Percentiles rank a stretch among this genome's conserved stretches.
phyloP scores from a whole-genome alignment of 2,329 filamentous ascomycete genomes.

The Periglandula ipomoeae region DNA sequence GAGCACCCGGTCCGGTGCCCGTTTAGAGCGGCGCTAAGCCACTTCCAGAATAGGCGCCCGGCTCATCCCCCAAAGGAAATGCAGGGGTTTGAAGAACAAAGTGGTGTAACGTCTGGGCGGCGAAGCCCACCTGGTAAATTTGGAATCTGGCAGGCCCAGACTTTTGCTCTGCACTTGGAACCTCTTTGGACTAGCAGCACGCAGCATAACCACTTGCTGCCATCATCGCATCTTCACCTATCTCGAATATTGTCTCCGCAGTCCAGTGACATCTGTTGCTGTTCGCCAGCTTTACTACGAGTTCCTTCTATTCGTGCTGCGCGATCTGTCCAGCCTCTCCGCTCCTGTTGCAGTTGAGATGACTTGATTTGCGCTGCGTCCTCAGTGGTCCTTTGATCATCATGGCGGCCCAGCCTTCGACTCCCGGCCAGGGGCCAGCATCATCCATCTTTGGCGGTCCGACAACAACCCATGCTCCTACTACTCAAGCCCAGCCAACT shows the following conservation, averaged over 20 bases:
- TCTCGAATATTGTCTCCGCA: not conserved
- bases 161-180: not conserved
- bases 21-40: not conserved
- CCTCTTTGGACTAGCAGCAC: no score
- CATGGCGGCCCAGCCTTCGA: constrained; percentile 36
- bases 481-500: constrained; percentile 18
- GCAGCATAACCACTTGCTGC: not conserved
- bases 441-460: constrained; percentile 39
- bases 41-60: not conserved
- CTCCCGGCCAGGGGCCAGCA: constrained; percentile 30
- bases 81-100: not conserved
- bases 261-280: not conserved
- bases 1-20: constrained; percentile 3
- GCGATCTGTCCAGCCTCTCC: not conserved
- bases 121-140: not conserved
- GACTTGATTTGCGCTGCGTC: constrained; percentile 3
- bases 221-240: constrained; percentile 1
- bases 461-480: constrained; percentile 18
- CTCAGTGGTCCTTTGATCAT: constrained; percentile 12
- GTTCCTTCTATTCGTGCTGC: not conserved
- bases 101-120: not conserved
- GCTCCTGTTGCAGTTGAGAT: constrained; percentile 4
- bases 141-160: constrained; percentile 1
- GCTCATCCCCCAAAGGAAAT: not conserved
- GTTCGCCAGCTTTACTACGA: not conserved